These are phyloP conservation scores for Codiaeum variegatum DNA, from an alignment of 441 rosid genomes.

Conservation along the genomic window DNA sequence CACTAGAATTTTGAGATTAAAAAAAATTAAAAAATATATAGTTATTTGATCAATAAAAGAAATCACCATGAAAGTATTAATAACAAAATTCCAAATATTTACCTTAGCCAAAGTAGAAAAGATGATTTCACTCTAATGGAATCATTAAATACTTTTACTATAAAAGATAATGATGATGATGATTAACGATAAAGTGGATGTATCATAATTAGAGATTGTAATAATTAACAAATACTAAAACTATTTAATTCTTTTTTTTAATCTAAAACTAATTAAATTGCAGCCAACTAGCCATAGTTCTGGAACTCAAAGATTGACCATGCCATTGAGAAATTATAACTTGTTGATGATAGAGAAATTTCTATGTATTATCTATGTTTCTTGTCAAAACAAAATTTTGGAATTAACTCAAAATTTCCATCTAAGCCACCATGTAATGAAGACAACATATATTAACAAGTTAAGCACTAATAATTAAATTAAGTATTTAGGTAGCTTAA, in stretches of 20 bases:
- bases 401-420: background rate
- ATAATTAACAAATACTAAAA: no score
- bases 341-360: background rate
- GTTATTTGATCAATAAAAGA: background rate
- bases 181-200: background rate
- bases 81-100: background rate
- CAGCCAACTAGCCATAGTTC: background rate
- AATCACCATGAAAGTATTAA: background rate
- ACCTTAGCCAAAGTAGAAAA: background rate
- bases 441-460: background rate
- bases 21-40: constrained; percentile 11
- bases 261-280: no score
- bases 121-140: background rate
- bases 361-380: background rate
- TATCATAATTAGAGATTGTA: background rate
- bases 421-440: background rate
- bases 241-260: no score
- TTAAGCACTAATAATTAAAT: background rate
- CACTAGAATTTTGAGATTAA: no score
- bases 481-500: background rate
- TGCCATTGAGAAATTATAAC: background rate
- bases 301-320: constrained; percentile 7
- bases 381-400: background rate
- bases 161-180: constrained; percentile 7
- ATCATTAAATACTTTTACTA: background rate